Evolutionary conservation across 768 basidiomycete genomes (phyloP), one percentile per base, ranked within the genome.

Genomic region (Calocybe indica): DNA sequence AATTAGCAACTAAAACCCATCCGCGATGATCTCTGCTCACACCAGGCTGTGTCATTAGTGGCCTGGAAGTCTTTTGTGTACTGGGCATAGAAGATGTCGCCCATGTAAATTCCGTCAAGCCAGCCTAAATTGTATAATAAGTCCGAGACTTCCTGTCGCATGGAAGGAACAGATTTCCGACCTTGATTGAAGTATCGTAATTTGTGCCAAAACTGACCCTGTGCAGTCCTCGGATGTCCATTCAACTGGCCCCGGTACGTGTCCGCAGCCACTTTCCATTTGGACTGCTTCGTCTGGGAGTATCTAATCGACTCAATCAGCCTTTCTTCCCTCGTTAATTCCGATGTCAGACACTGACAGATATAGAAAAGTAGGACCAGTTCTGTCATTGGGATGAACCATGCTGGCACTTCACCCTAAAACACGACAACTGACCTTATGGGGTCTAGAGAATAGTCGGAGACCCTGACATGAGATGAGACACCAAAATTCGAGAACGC

Each of bases 221-320:
- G 48, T 5, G 52, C 61, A 9, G 63, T 68, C 28, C 68, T 62
- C 13, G 67, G 64, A 35, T 70, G 68, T 37, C 43, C 50, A 48
- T 63, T 47, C 9, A 70, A 52, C 51, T 69, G 68, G 5, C n/a
- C 32, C 4, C 61, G 58, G 47, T 52, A 67, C 11, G 46, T 65
- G 40, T 66, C 63, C n/a, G 70, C 67, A 1, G 71, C 72, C 6
- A 47, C 65, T 49, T 70, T 73, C 56, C 65, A 73, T 51, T 73
- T 73, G n/a, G 54, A 39, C 13, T 64, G 49, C 7, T 59, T 57
- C 1, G 70, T 73, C 43, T 60, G 42, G n/a, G 64, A 52, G 51
- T 64, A 68, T n/a, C 70, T 72, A 41, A 37, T 37, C 30, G 40
- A 2, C 29, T 39, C 30, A 28, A 39, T 37, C 10, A 35, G 13